A percentile compares a stretch with the other conserved stretches of the same genome.
Evolutionary conservation across 768 basidiomycete species (phyloP).

Genomic region (Hydnomerulius pinastri): DNA sequence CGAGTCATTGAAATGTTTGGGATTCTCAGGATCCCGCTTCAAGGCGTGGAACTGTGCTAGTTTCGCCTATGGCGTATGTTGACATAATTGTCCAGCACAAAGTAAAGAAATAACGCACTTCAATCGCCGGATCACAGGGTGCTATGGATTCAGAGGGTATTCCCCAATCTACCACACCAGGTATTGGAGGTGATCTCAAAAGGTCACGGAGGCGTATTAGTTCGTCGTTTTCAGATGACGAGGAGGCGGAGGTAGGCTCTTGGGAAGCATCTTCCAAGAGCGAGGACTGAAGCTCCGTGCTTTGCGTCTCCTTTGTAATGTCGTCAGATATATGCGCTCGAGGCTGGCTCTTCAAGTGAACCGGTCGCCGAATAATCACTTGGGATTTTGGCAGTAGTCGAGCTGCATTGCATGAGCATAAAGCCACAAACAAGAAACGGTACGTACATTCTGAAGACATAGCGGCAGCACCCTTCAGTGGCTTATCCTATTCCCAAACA

Average conservation of each 20-base stretch:
- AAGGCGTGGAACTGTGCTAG: conserved; percentile 75
- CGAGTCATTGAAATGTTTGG: conserved; percentile 94
- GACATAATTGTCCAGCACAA: not conserved
- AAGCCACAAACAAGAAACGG: not conserved
- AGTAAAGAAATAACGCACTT: conserved; percentile 41
- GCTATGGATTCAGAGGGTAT: conserved; percentile 61
- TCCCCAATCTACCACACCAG: conserved; percentile 72
- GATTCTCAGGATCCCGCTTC: conserved; percentile 59
- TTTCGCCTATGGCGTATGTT: conserved; percentile 58
- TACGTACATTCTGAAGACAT: conserved; percentile 32
- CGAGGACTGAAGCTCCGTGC: not conserved
- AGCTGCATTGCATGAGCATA: conserved; percentile 27
- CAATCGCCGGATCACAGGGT: conserved; percentile 62
- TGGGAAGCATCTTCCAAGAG: conserved; percentile 21
- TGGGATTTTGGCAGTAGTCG: conserved; percentile 52
- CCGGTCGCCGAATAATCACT: conserved; percentile 57
- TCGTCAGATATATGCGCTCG: conserved; percentile 55
- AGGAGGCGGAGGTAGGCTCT: conserved; percentile 10
- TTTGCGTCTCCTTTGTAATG: conserved; percentile 25
- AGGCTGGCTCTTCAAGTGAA: conserved; percentile 48
- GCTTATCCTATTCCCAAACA: conserved; percentile 64
- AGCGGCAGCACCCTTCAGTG: conserved; percentile 37
- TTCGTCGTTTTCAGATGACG: conserved; percentile 43
- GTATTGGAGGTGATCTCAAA: conserved; percentile 63
- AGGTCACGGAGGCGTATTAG: conserved; percentile 53